phyloP scores from a whole-genome alignment of 2,329 filamentous ascomycete species.

The Talaromyces rugulosus region DNA sequence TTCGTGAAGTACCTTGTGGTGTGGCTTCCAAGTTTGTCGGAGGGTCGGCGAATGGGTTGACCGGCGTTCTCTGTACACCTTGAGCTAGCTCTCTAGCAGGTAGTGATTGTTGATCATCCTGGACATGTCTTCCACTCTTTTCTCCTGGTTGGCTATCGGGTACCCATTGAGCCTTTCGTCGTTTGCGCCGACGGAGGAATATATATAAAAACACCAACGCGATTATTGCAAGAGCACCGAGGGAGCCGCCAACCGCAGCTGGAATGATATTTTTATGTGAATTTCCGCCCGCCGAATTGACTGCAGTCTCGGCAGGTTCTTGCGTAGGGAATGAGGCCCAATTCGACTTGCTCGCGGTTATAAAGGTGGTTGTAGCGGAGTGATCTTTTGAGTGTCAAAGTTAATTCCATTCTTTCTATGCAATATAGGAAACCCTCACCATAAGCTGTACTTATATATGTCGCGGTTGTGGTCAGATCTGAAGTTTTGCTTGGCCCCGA shows the following conservation, averaged over 20 bases:
- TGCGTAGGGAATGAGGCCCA: constrained; percentile 1
- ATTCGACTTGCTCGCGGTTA: background rate
- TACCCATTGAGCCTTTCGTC: background rate
- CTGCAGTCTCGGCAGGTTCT: background rate
- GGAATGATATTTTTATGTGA: constrained; percentile 4
- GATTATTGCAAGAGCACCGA: constrained; percentile 8
- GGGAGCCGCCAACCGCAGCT: constrained; percentile 7
- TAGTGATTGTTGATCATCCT: background rate
- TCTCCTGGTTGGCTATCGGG: background rate
- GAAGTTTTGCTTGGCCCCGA: background rate
- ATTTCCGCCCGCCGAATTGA: background rate
- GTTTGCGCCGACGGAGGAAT: constrained; percentile 8
- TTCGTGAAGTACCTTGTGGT: background rate
- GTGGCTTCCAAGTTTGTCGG: background rate
- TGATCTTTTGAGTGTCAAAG: background rate
- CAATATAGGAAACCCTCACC: constrained; percentile 1
- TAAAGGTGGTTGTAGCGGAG: background rate
- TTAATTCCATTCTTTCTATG: background rate
- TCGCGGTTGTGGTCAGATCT: background rate
- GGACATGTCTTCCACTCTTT: background rate
- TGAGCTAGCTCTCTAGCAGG: background rate
- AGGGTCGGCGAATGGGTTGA: background rate
- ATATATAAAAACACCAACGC: constrained; percentile 5
- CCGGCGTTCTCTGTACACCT: background rate
- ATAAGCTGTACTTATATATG: background rate